Evolutionary conservation across 768 basidiomycete genomes (phyloP), one percentile per base, ranked within the genome.

Genomic region (Lentinula aciculospora): DNA sequence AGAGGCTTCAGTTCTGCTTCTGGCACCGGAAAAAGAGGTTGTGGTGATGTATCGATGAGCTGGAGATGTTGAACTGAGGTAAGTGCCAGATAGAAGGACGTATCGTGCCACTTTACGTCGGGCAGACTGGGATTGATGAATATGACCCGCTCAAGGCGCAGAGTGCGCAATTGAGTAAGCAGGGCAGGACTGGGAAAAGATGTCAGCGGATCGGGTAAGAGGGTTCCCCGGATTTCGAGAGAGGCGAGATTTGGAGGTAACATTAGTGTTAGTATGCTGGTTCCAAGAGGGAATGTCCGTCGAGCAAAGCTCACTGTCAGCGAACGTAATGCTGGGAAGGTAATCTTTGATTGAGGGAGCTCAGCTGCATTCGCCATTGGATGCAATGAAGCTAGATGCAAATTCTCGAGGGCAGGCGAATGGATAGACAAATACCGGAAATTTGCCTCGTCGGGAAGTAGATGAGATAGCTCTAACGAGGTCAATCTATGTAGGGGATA

Each of bases 1-100:
- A 58, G 28, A 25, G 25, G 39, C 32, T 45, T 45, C 28, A 21
- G 31, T 44, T 25, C 44, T n/a, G 44, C 54, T 6, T 56, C 44
- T 53, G 15, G 34, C 28, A 25, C 25, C 23, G 49, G 49, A 29
- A 58, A 51, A 32, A 58, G 37, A 32, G 50, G 17, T 39, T 58
- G 27, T 6, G 39, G 40, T 19, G 40, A 9, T 13, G 58, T 58
- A 19, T 25, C 5, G 10, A 58, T 58, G 13, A 58, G 29, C 12
- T 58, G 39, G 39, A 58, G 58, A 23, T 53, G 58, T 37, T 44
- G 42, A 23, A 58, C 49, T n/a, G 48, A 31, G 39, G 58, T 39
- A 17, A 58, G 40, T 17, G 39, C 10, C 25, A 49, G 39, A 37
- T 36, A 50, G 37, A 44, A 48, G 9, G 47, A 23, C 23, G 37